Evolutionary conservation across 1,139 yeast species (phyloP).

Genomic region (Arxiozyma telluris): DNA sequence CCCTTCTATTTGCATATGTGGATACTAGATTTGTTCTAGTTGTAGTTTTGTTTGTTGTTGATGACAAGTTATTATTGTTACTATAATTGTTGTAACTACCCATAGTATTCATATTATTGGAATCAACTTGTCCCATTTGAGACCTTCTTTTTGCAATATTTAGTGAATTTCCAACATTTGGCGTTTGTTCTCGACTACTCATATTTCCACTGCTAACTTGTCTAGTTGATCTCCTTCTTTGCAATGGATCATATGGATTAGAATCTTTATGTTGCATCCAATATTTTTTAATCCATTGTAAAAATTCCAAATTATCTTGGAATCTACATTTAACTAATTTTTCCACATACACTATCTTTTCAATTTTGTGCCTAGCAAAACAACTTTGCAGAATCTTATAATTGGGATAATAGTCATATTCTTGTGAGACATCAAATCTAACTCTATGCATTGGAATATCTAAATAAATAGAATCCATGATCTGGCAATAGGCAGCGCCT

Average conservation of each 20-base stretch:
- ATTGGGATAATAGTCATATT: slow-evolving; percentile 71
- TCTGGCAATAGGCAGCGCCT: slow-evolving; percentile 91
- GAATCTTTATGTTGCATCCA: slow-evolving; percentile 76
- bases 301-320: slow-evolving; percentile 87
- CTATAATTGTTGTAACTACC: neutral
- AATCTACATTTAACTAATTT: slow-evolving; percentile 74
- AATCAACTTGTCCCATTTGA: slow-evolving; percentile 4
- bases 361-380: slow-evolving; percentile 61
- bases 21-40: slow-evolving; percentile 2
- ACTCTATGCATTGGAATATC: slow-evolving; percentile 76
- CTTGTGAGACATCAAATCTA: slow-evolving; percentile 57
- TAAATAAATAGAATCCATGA: slow-evolving; percentile 74
- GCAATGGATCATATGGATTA: slow-evolving; percentile 56
- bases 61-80: neutral
- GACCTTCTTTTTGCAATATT: slow-evolving; percentile 17
- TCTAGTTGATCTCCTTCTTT: slow-evolving; percentile 39
- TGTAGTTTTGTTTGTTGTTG: neutral
- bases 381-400: slow-evolving; percentile 77
- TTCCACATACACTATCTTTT: slow-evolving; percentile 74
- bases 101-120: neutral
- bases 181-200: slow-evolving; percentile 12
- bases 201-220: slow-evolving; percentile 21
- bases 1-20: slow-evolving; percentile 11
- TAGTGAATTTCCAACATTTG: slow-evolving; percentile 6
- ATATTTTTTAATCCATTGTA: slow-evolving; percentile 81